Conservation (phyloP, 352 stramenopile species). For the Pythium graminicola region DNA sequence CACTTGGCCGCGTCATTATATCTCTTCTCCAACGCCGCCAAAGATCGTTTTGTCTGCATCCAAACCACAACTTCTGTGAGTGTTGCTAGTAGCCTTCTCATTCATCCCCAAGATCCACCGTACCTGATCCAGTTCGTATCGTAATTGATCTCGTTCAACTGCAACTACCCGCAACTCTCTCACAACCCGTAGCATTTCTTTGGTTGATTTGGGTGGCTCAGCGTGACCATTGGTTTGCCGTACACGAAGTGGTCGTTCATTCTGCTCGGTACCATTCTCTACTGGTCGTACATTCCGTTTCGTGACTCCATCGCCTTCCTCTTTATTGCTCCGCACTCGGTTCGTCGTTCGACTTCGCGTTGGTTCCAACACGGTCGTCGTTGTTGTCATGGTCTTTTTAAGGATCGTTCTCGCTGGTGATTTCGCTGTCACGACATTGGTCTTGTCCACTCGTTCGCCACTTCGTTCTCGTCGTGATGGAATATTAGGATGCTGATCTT, state of each 20-base stretch:
- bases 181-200: slow-evolving; percentile 24
- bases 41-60: slow-evolving; percentile 35
- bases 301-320: slow-evolving; percentile 6
- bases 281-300: neutral
- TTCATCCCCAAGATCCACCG: no score
- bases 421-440: neutral
- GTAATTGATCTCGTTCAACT: slow-evolving; percentile 69
- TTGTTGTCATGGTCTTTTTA: slow-evolving; percentile 5
- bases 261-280: slow-evolving; percentile 1
- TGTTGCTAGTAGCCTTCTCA: no score
- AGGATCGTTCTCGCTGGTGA: slow-evolving; percentile 20
- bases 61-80: no score
- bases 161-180: slow-evolving; percentile 60
- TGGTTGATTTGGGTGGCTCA: slow-evolving; percentile 11
- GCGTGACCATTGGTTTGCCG: neutral
- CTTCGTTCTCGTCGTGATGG: no score
- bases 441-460: neutral
- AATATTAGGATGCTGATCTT: no score
- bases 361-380: neutral
- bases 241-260: neutral
- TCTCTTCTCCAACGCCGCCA: slow-evolving; percentile 43
- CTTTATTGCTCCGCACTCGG: neutral
- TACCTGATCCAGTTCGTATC: slow-evolving; percentile 66
- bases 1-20: slow-evolving; percentile 36
- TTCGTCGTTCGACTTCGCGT: neutral